Percentiles rank a stretch among this genome's conserved stretches.
Evolutionary conservation across 2,329 filamentous ascomycete species (phyloP).

Genomic region (Dactylonectria macrodidyma): DNA sequence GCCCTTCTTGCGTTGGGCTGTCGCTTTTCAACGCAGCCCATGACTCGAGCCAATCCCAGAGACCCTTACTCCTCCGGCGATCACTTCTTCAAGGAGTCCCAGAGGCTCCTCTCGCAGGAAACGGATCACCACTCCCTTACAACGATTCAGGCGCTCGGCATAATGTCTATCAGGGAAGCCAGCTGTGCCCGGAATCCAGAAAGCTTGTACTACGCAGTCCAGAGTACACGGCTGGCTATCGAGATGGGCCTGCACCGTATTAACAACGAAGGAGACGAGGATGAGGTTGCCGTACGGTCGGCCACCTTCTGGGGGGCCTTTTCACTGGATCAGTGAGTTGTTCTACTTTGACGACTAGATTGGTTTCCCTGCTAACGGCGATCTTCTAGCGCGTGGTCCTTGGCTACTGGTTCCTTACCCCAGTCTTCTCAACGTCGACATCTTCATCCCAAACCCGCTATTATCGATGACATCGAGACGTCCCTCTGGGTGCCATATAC

Average conservation of each 20-base stretch:
- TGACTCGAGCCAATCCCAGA: conserved; percentile 73
- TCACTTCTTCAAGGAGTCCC: conserved; percentile 81
- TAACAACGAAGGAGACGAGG: conserved; percentile 63
- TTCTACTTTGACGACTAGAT: too few relatives aligned
- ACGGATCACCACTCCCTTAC: conserved; percentile 74
- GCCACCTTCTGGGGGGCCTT: conserved; percentile 76
- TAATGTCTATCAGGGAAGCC: conserved; percentile 83
- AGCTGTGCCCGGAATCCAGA: conserved; percentile 81
- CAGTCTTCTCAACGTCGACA: conserved; percentile 71
- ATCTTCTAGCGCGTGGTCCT: conserved; percentile 70
- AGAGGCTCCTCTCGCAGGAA: conserved; percentile 71
- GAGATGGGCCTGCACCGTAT: conserved; percentile 79
- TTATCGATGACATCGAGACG: conserved; percentile 73
- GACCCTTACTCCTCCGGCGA: conserved; percentile 78
- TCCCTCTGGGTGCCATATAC: conserved; percentile 73
- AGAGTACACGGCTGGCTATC: conserved; percentile 79
- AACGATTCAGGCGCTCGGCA: conserved; percentile 80
- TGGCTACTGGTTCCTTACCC: conserved; percentile 74
- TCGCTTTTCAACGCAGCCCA: conserved; percentile 76
- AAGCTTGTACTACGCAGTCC: conserved; percentile 80
- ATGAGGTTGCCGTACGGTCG: conserved; percentile 69
- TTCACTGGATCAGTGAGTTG: conserved; percentile 74
- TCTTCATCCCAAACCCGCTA: conserved; percentile 72
- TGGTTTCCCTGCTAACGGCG: too few relatives aligned
- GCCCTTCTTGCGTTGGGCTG: conserved; percentile 77